These are phyloP conservation scores for Lentinula guzmanii DNA, from an alignment of 768 basidiomycete genomes.

Conservation along the genomic window DNA sequence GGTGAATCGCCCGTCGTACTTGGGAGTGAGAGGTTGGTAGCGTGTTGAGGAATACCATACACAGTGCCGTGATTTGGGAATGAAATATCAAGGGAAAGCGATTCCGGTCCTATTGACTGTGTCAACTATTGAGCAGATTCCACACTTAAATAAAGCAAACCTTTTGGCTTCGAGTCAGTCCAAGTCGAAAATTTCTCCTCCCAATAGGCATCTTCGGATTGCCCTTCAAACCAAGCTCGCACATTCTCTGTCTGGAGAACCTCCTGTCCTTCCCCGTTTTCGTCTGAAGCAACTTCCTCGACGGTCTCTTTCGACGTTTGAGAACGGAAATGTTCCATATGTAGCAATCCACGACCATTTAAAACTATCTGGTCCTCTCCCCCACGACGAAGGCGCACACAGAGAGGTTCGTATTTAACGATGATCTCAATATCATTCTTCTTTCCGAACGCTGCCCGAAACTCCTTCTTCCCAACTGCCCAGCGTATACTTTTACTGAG, in stretches of 20 bases:
- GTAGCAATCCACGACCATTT: slow-evolving; percentile 84
- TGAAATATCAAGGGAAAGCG: slow-evolving; percentile 83
- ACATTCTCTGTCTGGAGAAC: slow-evolving; percentile 47
- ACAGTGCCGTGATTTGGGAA: slow-evolving; percentile 91
- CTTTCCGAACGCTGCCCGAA: slow-evolving; percentile 59
- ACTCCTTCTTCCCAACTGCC: slow-evolving; percentile 59
- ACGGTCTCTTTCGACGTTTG: slow-evolving; percentile 33
- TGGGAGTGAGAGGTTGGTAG: slow-evolving; percentile 83
- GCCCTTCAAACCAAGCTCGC: slow-evolving; percentile 85
- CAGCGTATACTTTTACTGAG: slow-evolving; percentile 57
- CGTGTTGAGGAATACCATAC: slow-evolving; percentile 96
- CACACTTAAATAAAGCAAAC: slow-evolving; percentile 31
- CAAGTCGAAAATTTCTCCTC: slow-evolving; percentile 84
- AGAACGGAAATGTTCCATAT: slow-evolving; percentile 96
- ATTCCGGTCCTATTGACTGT: slow-evolving; percentile 76
- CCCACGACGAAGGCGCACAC: slow-evolving; percentile 61
- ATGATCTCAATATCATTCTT: slow-evolving; percentile 60
- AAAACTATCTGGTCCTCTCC: slow-evolving; percentile 83
- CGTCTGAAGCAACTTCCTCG: slow-evolving; percentile 33
- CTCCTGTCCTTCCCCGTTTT: slow-evolving; percentile 37
- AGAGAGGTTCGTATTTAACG: slow-evolving; percentile 72
- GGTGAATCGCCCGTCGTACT: slow-evolving; percentile 77
- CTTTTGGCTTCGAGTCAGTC: slow-evolving; percentile 95
- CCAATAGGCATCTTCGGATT: slow-evolving; percentile 79
- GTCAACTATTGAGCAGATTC: neutral